phyloP scores from a whole-genome alignment of 2,329 filamentous ascomycete species.

The Niveomyces coronatus region DNA sequence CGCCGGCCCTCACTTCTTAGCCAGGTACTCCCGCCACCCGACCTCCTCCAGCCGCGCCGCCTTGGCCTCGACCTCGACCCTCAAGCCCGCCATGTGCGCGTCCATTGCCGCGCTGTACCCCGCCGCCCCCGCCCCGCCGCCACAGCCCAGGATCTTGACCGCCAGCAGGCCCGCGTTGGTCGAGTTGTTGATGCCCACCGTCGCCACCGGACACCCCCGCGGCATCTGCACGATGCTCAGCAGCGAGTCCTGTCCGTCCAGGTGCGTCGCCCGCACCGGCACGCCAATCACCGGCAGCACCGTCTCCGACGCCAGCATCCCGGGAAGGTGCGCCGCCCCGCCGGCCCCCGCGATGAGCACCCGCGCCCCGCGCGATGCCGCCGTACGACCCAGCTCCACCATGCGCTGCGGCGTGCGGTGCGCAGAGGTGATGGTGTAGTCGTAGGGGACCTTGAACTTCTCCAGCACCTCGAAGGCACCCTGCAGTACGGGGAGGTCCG shows the following conservation, averaged over 20 bases:
- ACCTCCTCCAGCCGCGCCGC: slow-evolving; percentile 44
- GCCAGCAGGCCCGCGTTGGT: slow-evolving; percentile 68
- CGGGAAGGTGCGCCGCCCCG: slow-evolving; percentile 62
- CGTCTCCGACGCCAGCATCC: slow-evolving; percentile 65
- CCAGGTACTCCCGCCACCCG: slow-evolving; percentile 46
- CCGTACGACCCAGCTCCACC: slow-evolving; percentile 54
- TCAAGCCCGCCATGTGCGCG: slow-evolving; percentile 52
- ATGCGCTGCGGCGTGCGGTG: slow-evolving; percentile 65
- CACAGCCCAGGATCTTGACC: slow-evolving; percentile 53
- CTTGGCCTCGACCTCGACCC: slow-evolving; percentile 53
- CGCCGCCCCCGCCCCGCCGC: slow-evolving; percentile 29
- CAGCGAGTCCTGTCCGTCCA: slow-evolving; percentile 63
- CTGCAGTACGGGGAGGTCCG: slow-evolving; percentile 58
- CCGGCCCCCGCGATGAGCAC: slow-evolving; percentile 69
- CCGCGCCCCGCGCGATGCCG: slow-evolving; percentile 54
- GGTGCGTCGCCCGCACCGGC: slow-evolving; percentile 61
- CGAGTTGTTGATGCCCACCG: slow-evolving; percentile 71
- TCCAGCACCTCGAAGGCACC: slow-evolving; percentile 56
- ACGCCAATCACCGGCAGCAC: slow-evolving; percentile 67
- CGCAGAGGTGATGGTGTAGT: slow-evolving; percentile 67
- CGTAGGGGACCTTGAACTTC: slow-evolving; percentile 62
- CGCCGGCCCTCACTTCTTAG: slow-evolving; percentile 15
- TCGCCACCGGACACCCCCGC: slow-evolving; percentile 60
- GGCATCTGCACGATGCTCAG: slow-evolving; percentile 73
- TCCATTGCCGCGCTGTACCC: slow-evolving; percentile 48